Evolutionary conservation across 140 eudicot genomes (phyloP).

Genomic region (Ambrosia hybrid): DNA sequence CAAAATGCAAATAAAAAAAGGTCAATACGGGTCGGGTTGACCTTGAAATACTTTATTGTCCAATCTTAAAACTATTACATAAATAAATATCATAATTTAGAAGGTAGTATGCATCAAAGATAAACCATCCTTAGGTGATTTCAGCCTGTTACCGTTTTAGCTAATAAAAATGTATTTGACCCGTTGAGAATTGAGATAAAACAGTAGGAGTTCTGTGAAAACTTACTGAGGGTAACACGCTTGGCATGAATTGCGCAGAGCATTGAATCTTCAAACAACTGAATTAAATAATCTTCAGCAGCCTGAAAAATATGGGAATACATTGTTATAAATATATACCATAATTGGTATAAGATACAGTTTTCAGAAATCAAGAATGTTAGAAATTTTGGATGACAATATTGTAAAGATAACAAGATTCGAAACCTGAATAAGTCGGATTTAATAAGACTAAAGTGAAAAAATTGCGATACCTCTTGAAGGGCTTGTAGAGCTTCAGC

Average conservation of each 20-base stretch:
- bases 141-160: background rate
- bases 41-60: background rate
- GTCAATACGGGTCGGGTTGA: constrained; percentile 3
- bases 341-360: constrained; percentile 1
- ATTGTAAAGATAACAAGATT: background rate
- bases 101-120: background rate
- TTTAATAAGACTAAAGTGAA: background rate
- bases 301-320: constrained; percentile 55
- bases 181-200: background rate
- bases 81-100: background rate
- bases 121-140: background rate
- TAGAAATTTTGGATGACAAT: background rate
- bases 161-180: background rate
- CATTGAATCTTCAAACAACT: constrained; percentile 79
- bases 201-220: constrained; percentile 2
- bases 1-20: background rate
- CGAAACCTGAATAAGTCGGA: background rate
- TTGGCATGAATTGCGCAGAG: constrained; percentile 84
- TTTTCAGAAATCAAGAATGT: background rate
- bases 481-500: constrained; percentile 80
- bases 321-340: background rate
- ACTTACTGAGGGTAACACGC: constrained; percentile 93
- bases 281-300: constrained; percentile 75
- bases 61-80: background rate
- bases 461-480: constrained; percentile 61